phyloP scores from a whole-genome alignment of 805 yeast species.

The Zygotorulaspora sp. region DNA sequence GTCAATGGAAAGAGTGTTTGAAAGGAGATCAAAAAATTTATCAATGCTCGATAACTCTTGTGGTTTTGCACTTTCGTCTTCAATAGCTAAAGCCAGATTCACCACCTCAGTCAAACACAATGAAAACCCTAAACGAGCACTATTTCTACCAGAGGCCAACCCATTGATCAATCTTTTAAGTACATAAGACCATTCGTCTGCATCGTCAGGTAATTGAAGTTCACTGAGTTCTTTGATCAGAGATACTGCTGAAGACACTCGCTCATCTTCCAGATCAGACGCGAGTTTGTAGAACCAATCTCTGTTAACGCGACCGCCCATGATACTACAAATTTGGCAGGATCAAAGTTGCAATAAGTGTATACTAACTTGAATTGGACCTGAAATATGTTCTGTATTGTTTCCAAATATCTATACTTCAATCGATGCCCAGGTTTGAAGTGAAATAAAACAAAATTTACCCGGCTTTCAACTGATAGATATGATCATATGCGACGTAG shows the following conservation, averaged over 20 bases:
- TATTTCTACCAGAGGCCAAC: slow-evolving; percentile 71
- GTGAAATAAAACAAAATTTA: no score
- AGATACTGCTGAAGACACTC: slow-evolving; percentile 65
- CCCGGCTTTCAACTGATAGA: no score
- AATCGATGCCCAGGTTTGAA: background rate
- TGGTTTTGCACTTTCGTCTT: slow-evolving; percentile 14
- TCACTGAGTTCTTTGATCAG: slow-evolving; percentile 56
- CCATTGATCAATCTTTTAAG: slow-evolving; percentile 75
- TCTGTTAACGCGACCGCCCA: slow-evolving; percentile 44
- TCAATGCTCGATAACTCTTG: slow-evolving; percentile 19
- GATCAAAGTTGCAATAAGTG: background rate
- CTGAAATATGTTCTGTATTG: no score
- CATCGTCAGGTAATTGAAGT: slow-evolving; percentile 31
- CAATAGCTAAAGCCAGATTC: slow-evolving; percentile 34
- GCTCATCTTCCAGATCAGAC: slow-evolving; percentile 67
- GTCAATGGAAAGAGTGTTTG: slow-evolving; percentile 36
- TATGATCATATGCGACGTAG: no score
- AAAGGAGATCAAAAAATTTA: slow-evolving; percentile 22
- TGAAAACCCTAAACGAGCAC: slow-evolving; percentile 84
- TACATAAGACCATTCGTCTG: slow-evolving; percentile 77
- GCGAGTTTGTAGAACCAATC: slow-evolving; percentile 76
- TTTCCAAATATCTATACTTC: background rate
- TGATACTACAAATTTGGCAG: background rate
- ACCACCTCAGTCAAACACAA: slow-evolving; percentile 74
- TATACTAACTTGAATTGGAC: background rate